These are phyloP conservation scores for Mycena sanguinolenta DNA, from an alignment of 768 basidiomycete species.

Conservation along the genomic window DNA sequence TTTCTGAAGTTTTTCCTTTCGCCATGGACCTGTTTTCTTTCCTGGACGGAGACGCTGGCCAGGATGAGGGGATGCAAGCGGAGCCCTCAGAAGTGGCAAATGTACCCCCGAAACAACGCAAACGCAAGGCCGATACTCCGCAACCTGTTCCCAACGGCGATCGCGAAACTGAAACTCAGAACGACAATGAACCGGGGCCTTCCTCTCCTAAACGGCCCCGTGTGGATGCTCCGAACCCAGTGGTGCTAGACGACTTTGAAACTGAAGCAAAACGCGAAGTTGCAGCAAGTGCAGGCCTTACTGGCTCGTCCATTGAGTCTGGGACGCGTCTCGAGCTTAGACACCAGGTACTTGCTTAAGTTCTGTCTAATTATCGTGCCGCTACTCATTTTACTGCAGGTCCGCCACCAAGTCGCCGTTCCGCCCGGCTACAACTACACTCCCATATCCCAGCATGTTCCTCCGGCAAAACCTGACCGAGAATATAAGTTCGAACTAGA, in stretches of 20 bases:
- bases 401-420: slow-evolving; percentile 96
- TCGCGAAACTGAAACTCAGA: slow-evolving; percentile 36
- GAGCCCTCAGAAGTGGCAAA: slow-evolving; percentile 30
- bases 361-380: background rate
- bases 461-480: slow-evolving; percentile 89
- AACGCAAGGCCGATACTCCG: slow-evolving; percentile 28
- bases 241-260: slow-evolving; percentile 94
- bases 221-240: slow-evolving; percentile 74
- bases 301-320: slow-evolving; percentile 71
- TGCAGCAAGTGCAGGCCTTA: slow-evolving; percentile 89
- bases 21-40: slow-evolving; percentile 79
- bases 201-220: slow-evolving; percentile 70
- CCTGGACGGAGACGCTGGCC: slow-evolving; percentile 65
- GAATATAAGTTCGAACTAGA: slow-evolving; percentile 97
- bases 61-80: slow-evolving; percentile 47
- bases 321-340: slow-evolving; percentile 81
- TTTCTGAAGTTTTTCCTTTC: background rate
- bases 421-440: slow-evolving; percentile 93
- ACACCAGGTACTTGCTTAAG: slow-evolving; percentile 72
- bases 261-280: slow-evolving; percentile 94
- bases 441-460: slow-evolving; percentile 92
- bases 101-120: slow-evolving; percentile 23
- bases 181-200: slow-evolving; percentile 53
- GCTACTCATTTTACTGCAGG: slow-evolving; percentile 57
- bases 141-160: slow-evolving; percentile 37